Percentiles rank a stretch among this genome's conserved stretches.
Evolutionary conservation across 495 filamentous ascomycete genomes (phyloP).

Genomic region (Talaromyces adpressus): DNA sequence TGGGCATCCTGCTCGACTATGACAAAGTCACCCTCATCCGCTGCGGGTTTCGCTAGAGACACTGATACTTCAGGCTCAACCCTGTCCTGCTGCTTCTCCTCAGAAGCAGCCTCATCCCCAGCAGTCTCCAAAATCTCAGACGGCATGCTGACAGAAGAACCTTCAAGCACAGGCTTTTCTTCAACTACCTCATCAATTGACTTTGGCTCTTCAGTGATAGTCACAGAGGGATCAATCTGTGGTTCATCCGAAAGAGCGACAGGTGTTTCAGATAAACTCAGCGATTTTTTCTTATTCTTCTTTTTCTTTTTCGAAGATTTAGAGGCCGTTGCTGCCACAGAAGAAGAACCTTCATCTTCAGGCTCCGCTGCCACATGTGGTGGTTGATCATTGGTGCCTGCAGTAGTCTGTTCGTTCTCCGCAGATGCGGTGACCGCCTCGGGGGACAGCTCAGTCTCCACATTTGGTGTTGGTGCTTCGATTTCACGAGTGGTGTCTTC

Average conservation of each 20-base stretch:
- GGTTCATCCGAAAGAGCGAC: neutral
- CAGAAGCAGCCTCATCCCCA: neutral
- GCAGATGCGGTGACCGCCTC: conserved; percentile 3
- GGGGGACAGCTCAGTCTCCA: neutral
- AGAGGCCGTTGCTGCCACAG: neutral
- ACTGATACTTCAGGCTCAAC: neutral
- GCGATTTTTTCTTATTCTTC: conserved; percentile 11
- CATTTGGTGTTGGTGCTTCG: neutral
- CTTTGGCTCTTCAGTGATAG: neutral
- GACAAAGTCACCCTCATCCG: neutral
- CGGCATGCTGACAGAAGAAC: neutral
- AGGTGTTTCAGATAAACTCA: neutral
- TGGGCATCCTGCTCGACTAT: neutral
- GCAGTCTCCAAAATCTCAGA: neutral
- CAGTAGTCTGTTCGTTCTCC: conserved; percentile 4
- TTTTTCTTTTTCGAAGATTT: conserved; percentile 9
- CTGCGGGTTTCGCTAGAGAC: neutral
- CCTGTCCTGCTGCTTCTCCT: neutral
- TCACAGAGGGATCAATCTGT: neutral
- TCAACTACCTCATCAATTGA: neutral
- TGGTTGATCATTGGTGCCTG: neutral
- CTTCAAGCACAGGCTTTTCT: neutral
- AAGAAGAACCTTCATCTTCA: conserved; percentile 7
- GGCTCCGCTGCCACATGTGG: conserved; percentile 7
- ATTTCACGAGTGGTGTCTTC: neutral